Conservation (phyloP, 2,329 filamentous ascomycete species). For the Cadophora malorum region DNA sequence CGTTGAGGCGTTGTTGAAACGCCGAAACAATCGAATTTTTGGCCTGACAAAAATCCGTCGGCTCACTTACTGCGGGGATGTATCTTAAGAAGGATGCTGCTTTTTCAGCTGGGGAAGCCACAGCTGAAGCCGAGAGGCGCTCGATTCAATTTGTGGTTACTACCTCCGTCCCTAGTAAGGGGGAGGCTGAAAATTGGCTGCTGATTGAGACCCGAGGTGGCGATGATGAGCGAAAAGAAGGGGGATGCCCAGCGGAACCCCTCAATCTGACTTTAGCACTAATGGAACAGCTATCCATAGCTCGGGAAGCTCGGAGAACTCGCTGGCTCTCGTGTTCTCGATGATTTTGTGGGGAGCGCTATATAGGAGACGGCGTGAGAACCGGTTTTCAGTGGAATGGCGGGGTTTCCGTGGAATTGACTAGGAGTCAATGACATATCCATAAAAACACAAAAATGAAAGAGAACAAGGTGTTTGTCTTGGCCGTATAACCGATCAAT, state of each 20-base stretch:
- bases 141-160: neutral
- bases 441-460: no score
- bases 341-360: neutral
- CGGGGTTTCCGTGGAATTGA: no score
- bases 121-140: neutral
- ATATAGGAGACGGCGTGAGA: neutral
- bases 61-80: neutral
- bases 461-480: no score
- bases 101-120: neutral
- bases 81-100: neutral
- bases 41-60: neutral
- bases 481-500: no score
- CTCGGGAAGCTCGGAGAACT: neutral
- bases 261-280: neutral
- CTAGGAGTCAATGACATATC: no score
- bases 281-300: neutral
- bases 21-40: constrained; percentile 6
- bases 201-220: neutral
- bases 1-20: constrained; percentile 3
- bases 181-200: neutral
- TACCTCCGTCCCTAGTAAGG: constrained; percentile 4
- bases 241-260: neutral
- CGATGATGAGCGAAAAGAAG: neutral
- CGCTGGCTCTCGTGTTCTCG: neutral
- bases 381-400: neutral